Base-by-base conservation (phyloP, 495 filamentous ascomycete genomes). In the Aspergillus incahuasiensis region DNA sequence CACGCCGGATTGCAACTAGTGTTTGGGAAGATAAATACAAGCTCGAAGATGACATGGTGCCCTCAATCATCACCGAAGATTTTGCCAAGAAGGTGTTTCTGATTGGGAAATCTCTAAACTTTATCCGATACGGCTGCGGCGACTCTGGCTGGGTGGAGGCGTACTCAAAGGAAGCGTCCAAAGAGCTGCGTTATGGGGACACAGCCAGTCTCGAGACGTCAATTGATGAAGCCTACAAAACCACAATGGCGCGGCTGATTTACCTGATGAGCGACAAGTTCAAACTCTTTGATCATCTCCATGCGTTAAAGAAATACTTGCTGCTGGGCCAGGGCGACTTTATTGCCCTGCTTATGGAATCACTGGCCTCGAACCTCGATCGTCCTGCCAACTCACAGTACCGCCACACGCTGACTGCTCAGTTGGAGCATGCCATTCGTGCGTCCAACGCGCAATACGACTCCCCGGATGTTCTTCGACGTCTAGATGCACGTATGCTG, bases 21-120 rank as follows among this genome's bases (percentile, higher is more conserved):
- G 95, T 97, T 13, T 99, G 95, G 95, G 91, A 97, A 66, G 90
- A 94, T 65, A 97, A 99, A 64, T 99, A 97, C 75, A 86, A 87
- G 64, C 76, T 97, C 40, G 84, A 88, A 57, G 82, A 89, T 54
- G 74, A 81, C 13, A 92, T 97, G 86, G 84, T 96, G 18, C 95
- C 95, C 6, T 90, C 85, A 32, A 96, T 99, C 57, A 89, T 97
- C 43, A 92, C 89, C 4, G 80, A 85, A 48, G 89, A 96, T 28
- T 97, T 97, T 72, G 90, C 94, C 0, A 87, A 94, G 52, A 96
- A 96, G 63, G 87, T 97, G 19, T 97, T 97, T 60, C 75, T 97
- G 9, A 99, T 97, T 60, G 95, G 95, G 32, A 99, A 99, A 69
- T 95, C 90, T 12, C 74, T 99, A 21, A 99, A 99, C 71, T 99